Percentiles rank a stretch among this genome's conserved stretches.
Conservation (phyloP, 1,284 basidiomycete genomes). For the Laetiporus sulphureus region DNA sequence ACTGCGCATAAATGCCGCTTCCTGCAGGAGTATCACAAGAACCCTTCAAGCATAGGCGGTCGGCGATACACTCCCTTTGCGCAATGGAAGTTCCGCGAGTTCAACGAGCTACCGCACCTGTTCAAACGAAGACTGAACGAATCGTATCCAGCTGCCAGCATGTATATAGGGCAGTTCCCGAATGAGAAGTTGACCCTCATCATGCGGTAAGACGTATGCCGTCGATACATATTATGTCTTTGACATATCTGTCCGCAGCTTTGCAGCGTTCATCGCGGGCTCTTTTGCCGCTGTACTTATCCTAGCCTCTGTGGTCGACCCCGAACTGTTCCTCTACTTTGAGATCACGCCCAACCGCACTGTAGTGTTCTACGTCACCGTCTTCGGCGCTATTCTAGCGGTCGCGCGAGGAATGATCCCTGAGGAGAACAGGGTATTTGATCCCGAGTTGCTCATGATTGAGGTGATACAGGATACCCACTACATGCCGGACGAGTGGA, state of each 20-base stretch:
- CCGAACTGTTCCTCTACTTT: conserved; percentile 88
- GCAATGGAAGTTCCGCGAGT: conserved; percentile 98
- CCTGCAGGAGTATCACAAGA: conserved; percentile 98
- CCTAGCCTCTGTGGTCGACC: conserved; percentile 86
- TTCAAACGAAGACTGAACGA: conserved; percentile 84
- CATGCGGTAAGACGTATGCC: conserved; percentile 61
- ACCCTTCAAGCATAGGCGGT: conserved; percentile 90
- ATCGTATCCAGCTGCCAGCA: conserved; percentile 84
- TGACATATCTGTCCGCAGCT: conserved; percentile 44
- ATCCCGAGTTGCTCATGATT: conserved; percentile 87
- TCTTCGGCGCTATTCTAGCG: conserved; percentile 87
- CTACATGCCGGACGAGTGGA: conserved; percentile 93
- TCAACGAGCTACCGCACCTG: conserved; percentile 95
- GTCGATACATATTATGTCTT: background rate
- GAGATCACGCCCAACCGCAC: conserved; percentile 93
- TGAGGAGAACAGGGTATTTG: conserved; percentile 89
- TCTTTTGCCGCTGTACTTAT: conserved; percentile 94
- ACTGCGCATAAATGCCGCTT: background rate
- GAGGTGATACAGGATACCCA: conserved; percentile 93
- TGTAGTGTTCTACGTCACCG: conserved; percentile 86
- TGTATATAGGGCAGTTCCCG: conserved; percentile 97
- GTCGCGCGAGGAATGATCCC: conserved; percentile 93
- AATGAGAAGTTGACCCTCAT: conserved; percentile 88
- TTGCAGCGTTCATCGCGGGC: conserved; percentile 93
- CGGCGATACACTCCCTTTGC: conserved; percentile 93